Evolutionary conservation across 129 eudicot genomes (phyloP).

Genomic region (Flaveria robusta): DNA sequence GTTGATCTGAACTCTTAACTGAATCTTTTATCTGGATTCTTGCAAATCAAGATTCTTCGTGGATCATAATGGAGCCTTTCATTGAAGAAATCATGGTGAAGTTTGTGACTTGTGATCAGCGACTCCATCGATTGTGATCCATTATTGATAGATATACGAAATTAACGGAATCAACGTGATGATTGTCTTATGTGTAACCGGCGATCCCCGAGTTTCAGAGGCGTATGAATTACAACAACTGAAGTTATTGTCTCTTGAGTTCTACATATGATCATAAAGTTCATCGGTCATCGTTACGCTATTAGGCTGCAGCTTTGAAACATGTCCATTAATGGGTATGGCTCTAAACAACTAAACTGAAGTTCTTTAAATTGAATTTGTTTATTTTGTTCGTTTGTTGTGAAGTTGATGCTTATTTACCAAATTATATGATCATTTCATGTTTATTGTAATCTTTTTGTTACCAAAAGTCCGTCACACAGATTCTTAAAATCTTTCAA

Average conservation of each 20-base stretch:
- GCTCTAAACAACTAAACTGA: not conserved
- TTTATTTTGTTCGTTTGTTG: not conserved
- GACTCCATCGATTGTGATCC: slow-evolving; percentile 45
- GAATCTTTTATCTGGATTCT: slow-evolving; percentile 34
- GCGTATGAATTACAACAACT: no score
- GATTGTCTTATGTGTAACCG: slow-evolving; percentile 44
- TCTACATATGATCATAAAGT: no score
- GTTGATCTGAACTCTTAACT: slow-evolving; percentile 24
- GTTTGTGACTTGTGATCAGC: slow-evolving; percentile 22
- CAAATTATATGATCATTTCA: no score
- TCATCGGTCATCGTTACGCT: slow-evolving; percentile 35
- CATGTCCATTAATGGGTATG: not conserved
- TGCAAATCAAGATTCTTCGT: not conserved
- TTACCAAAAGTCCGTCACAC: no score
- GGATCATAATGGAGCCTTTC: slow-evolving; percentile 41
- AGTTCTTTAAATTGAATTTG: not conserved
- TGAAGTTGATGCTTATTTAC: no score
- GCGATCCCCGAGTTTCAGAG: slow-evolving; percentile 4
- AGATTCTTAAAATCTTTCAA: no score
- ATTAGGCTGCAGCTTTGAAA: slow-evolving; percentile 15
- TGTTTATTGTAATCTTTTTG: no score
- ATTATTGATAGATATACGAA: not conserved
- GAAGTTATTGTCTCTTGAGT: no score
- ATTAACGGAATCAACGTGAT: not conserved
- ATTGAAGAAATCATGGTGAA: slow-evolving; percentile 35